Base-by-base conservation (phyloP, 352 stramenopile species). In the Globisporangium cylindrosporum region DNA sequence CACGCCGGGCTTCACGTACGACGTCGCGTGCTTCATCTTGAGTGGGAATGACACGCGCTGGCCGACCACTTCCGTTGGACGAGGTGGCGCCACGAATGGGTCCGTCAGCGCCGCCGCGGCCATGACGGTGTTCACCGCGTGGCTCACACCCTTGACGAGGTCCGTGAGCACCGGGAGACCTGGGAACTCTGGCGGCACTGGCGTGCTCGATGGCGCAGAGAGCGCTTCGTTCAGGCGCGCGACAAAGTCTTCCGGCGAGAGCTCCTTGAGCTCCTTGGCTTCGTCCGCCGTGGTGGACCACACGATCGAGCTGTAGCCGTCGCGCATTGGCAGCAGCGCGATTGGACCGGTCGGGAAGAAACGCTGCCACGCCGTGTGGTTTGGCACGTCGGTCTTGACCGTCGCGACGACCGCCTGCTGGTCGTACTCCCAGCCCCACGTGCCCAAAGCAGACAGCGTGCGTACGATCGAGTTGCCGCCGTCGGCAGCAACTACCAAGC, bases 341-440 rank as follows among this genome's bases (percentile, higher is more conserved):
- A 98, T 73, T 14, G 92, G 93, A 3, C 92, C 92, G 9, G 84
- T 91, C 9, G 90, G 90, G 70, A 96, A 95, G 76, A 97, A 98
- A 41, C 87, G 83, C 76, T 98, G 93, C 84, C 88, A 98, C 32
- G 93, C 92, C 43, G 90, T 97, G 60, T 85, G 73, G 69, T 91
- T 91, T 25, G 80, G 70, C n/a, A 74, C 63, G 66, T 91, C 86
- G 3, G 84, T 95, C 80, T 93, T 95, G 66, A 98, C 88, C 12
- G 90, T 97, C 4, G 87, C 86, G n/a, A 98, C 93, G 22, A 98
- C 82, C 0, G 91, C 93, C 60, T 95, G 81, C 69, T 98, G 93
- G 72, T 96, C 91, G 75, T 98, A 98, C 67, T 94, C 86, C 91
- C 90, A 98, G 55, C 91, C 93, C 86, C 88, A 98, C 4, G 88